These are phyloP conservation scores for Hyphopichia khmerensis DNA, from an alignment of 1,139 yeast species.

Conservation along the genomic window DNA sequence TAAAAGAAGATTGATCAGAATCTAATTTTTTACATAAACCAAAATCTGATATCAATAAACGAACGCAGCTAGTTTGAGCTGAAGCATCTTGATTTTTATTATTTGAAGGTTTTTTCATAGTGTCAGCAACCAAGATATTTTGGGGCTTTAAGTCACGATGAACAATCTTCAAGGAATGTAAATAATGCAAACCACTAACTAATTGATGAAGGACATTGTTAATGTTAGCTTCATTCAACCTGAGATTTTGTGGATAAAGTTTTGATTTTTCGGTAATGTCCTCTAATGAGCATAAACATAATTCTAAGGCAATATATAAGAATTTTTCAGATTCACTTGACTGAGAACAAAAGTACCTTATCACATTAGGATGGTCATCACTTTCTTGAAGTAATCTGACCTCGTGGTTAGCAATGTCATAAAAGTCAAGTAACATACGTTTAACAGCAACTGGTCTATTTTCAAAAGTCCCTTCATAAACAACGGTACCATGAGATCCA, in stretches of 20 bases:
- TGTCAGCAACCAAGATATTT: constrained; percentile 82
- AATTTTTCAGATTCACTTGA: constrained; percentile 71
- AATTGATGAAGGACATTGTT: constrained; percentile 70
- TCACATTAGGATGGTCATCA: constrained; percentile 95
- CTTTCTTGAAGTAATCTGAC: constrained; percentile 85
- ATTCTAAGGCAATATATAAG: constrained; percentile 87
- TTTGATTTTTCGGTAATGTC: constrained; percentile 68
- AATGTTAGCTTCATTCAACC: constrained; percentile 14
- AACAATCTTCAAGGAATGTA: constrained; percentile 88
- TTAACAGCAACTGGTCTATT: constrained; percentile 94
- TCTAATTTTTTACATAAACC: constrained; percentile 93
- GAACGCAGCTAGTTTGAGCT: constrained; percentile 24
- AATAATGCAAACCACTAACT: constrained; percentile 80
- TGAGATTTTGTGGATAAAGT: constrained; percentile 28
- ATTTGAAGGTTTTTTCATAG: constrained; percentile 21
- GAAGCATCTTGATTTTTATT: constrained; percentile 9
- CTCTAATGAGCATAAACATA: constrained; percentile 86
- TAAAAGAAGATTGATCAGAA: constrained; percentile 87
- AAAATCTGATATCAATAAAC: constrained; percentile 89
- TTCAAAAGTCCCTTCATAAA: constrained; percentile 85
- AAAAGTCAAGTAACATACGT: constrained; percentile 88
- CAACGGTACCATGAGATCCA: constrained; percentile 97
- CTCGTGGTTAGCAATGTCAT: constrained; percentile 94
- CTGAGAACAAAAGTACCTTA: constrained; percentile 89
- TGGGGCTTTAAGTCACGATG: constrained; percentile 97